A percentile compares a stretch with the other conserved stretches of the same genome.
Evolutionary conservation across 1,284 basidiomycete species (phyloP).

Genomic region (Puccinia triticina): DNA sequence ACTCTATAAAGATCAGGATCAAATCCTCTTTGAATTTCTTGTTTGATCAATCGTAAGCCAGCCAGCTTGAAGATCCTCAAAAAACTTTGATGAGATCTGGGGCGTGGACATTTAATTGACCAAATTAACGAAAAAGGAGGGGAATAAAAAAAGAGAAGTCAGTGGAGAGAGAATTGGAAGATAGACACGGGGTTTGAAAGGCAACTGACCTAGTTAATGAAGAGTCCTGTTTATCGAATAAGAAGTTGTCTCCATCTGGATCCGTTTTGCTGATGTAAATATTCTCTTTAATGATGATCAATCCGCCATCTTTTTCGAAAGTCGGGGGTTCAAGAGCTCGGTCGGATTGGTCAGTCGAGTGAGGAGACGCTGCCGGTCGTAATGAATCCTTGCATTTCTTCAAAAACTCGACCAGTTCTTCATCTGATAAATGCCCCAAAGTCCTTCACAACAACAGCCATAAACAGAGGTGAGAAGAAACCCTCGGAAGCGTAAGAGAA

Average conservation of each 20-base stretch:
- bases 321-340: constrained; percentile 56
- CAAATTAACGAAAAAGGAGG: neutral
- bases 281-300: constrained; percentile 90
- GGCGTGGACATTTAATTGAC: neutral
- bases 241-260: constrained; percentile 65
- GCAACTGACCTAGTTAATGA: constrained; percentile 74
- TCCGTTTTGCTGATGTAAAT: constrained; percentile 62
- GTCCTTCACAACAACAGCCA: constrained; percentile 24
- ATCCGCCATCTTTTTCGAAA: constrained; percentile 58
- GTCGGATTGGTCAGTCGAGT: neutral
- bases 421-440: constrained; percentile 69
- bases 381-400: constrained; percentile 64
- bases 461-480: neutral
- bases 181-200: neutral
- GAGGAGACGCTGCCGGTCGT: constrained; percentile 64
- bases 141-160: neutral
- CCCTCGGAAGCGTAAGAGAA: neutral
- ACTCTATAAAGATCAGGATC: constrained; percentile 34
- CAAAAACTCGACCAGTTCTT: constrained; percentile 76
- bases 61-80: constrained; percentile 22
- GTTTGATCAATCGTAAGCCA: constrained; percentile 24
- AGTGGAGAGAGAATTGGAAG: neutral
- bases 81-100: constrained; percentile 34
- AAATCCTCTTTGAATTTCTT: constrained; percentile 47
- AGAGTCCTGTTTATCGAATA: constrained; percentile 83